Percentiles rank a stretch among this genome's conserved stretches.
Evolutionary conservation across 495 filamentous ascomycete species (phyloP).

Genomic region (Talaromyces nanjingensis): DNA sequence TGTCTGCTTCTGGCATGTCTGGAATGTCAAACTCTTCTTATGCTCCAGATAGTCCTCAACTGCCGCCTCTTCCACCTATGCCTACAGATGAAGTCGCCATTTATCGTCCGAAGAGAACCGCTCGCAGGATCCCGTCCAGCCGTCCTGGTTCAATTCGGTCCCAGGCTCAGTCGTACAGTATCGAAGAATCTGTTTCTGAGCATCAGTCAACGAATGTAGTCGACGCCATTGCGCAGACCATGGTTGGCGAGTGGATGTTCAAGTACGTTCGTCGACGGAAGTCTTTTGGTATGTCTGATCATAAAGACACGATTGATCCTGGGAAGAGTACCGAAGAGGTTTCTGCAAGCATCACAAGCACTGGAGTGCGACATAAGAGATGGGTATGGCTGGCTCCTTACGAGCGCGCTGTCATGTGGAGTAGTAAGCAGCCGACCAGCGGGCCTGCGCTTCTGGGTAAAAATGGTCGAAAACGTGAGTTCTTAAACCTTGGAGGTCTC

Average conservation of each 20-base stretch:
- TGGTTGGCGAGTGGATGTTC: constrained; percentile 99
- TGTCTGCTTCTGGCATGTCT: constrained; percentile 44
- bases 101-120: constrained; percentile 28
- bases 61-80: constrained; percentile 71
- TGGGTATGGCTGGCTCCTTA: constrained; percentile 99
- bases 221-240: constrained; percentile 96
- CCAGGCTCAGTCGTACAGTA: constrained; percentile 26
- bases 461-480: constrained; percentile 89
- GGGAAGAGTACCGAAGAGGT: constrained; percentile 40
- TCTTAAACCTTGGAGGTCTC: not conserved
- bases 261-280: constrained; percentile 92
- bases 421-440: constrained; percentile 89
- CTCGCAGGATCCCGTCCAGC: constrained; percentile 17
- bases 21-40: constrained; percentile 55
- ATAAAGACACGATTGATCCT: constrained; percentile 50
- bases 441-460: constrained; percentile 88
- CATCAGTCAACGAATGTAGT: constrained; percentile 74
- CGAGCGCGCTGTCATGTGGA: constrained; percentile 94
- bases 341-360: constrained; percentile 47
- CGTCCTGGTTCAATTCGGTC: constrained; percentile 17
- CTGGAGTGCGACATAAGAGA: constrained; percentile 75
- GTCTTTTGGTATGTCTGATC: constrained; percentile 80
- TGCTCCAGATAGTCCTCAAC: constrained; percentile 59
- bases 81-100: constrained; percentile 65
- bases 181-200: constrained; percentile 50